Evolutionary conservation across 192 early-diverging fungal genomes (phyloP).

Genomic region (Thamnidium elegans): DNA sequence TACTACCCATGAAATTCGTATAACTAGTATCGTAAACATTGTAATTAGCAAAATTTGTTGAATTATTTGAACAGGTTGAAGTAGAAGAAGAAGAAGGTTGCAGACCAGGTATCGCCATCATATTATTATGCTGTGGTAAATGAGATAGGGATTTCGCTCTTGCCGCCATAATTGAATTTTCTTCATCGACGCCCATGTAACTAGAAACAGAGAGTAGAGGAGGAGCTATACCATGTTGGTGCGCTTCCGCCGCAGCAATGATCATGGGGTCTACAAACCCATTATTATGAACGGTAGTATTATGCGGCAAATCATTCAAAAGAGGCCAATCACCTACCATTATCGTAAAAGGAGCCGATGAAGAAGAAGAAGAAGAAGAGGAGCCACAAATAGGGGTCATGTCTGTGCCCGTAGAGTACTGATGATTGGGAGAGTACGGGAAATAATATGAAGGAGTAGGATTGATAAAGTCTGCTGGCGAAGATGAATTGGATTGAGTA

Average conservation of each 20-base stretch:
- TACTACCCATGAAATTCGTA: too few species aligned
- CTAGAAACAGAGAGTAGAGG: not conserved
- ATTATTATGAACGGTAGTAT: not conserved
- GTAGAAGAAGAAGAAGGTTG: constrained; percentile 14
- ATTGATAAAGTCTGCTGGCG: not conserved
- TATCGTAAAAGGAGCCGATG: constrained; percentile 1
- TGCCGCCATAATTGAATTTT: constrained; percentile 1
- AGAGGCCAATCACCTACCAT: not conserved
- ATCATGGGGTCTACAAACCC: constrained; percentile 19
- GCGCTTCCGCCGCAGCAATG: constrained; percentile 2
- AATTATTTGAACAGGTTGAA: not conserved
- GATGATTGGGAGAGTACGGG: not conserved
- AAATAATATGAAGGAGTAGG: not conserved
- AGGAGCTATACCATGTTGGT: not conserved
- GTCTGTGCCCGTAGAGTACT: not conserved
- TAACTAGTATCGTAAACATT: not conserved
- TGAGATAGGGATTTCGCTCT: constrained; percentile 2
- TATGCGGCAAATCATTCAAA: constrained; percentile 6
- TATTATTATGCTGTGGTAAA: not conserved
- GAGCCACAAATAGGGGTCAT: not conserved
- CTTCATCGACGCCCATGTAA: not conserved
- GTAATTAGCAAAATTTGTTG: not conserved
- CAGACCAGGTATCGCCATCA: not conserved
- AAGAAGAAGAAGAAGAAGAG: not conserved
- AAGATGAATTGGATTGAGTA: not conserved